A percentile compares a stretch with the other conserved stretches of the same genome.
Conservation (phyloP, 2,329 filamentous ascomycete genomes). For the Aspergillus fumigatiaffinis region DNA sequence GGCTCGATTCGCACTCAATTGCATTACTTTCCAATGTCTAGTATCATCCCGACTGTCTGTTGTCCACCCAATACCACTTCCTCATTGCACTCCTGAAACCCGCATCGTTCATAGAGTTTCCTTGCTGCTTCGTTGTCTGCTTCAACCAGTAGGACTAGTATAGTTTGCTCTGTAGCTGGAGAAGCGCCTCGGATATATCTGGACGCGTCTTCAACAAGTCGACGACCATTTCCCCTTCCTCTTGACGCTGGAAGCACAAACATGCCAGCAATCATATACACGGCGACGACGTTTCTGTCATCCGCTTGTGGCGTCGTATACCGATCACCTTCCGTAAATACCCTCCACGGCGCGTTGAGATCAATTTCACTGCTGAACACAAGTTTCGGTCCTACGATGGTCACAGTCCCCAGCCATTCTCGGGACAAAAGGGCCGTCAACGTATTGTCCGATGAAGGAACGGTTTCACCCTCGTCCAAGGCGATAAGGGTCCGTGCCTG, state of each 20-base stretch:
- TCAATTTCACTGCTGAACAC: not conserved
- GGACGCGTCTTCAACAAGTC: not conserved
- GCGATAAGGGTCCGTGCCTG: conserved; percentile 1
- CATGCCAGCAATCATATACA: conserved; percentile 4
- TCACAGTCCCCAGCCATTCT: conserved; percentile 2
- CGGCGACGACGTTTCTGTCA: not conserved
- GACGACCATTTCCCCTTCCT: not conserved
- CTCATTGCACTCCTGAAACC: not conserved
- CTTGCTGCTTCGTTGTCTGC: not conserved
- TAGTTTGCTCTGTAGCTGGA: not conserved
- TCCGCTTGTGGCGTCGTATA: not conserved
- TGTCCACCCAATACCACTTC: not conserved
- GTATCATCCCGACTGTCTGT: not conserved
- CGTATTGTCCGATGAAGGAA: no score
- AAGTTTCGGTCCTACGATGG: not conserved
- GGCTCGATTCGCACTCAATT: no score
- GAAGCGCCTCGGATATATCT: not conserved
- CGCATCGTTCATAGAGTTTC: conserved; percentile 1
- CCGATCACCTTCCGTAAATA: not conserved
- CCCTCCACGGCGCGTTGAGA: not conserved
- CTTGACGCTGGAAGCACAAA: not conserved
- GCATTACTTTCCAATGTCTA: not conserved
- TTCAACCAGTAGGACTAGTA: conserved; percentile 1
- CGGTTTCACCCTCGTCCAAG: not conserved
- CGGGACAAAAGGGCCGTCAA: not conserved